phyloP scores from a whole-genome alignment of 2,329 filamentous ascomycete genomes.

The Chaetomium strumarium region DNA sequence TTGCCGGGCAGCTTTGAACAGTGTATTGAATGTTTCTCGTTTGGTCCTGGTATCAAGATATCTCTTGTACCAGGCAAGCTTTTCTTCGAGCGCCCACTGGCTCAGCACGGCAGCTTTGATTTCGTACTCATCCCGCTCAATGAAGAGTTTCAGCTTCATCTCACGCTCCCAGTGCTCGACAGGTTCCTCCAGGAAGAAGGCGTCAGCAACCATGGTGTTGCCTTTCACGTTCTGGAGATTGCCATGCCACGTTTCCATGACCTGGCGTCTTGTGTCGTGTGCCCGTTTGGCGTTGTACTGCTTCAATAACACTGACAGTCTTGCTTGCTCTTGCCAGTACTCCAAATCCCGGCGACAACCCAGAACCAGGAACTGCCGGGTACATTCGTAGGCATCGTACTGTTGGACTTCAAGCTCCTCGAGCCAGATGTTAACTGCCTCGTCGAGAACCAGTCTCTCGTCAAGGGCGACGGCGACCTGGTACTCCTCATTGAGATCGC shows the following conservation, averaged over 20 bases:
- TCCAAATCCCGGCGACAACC: constrained; percentile 17
- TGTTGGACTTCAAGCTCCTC: constrained; percentile 20
- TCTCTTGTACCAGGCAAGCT: constrained; percentile 24
- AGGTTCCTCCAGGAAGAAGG: constrained; percentile 18
- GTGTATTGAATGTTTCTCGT: constrained; percentile 9
- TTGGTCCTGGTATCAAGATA: constrained; percentile 21
- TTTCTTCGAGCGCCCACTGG: constrained; percentile 27
- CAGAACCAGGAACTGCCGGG: constrained; percentile 12
- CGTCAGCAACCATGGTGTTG: constrained; percentile 17
- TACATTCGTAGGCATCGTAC: constrained; percentile 14
- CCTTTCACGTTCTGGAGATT: constrained; percentile 3
- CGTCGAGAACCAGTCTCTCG: constrained; percentile 21
- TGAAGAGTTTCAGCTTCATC: constrained; percentile 23
- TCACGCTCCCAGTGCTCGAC: constrained; percentile 27
- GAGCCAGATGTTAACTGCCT: constrained; percentile 23
- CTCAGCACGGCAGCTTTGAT: constrained; percentile 21
- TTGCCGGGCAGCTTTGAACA: constrained; percentile 11
- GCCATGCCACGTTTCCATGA: constrained; percentile 10
- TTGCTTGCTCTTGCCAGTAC: constrained; percentile 24
- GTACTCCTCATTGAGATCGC: constrained; percentile 8
- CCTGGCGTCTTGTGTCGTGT: constrained; percentile 1
- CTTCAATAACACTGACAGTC: constrained; percentile 16
- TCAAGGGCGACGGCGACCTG: constrained; percentile 17
- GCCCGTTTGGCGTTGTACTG: constrained; percentile 14
- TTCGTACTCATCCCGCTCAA: constrained; percentile 13